Conservation (phyloP, 495 filamentous ascomycete species). For the Immersiella caudata region DNA sequence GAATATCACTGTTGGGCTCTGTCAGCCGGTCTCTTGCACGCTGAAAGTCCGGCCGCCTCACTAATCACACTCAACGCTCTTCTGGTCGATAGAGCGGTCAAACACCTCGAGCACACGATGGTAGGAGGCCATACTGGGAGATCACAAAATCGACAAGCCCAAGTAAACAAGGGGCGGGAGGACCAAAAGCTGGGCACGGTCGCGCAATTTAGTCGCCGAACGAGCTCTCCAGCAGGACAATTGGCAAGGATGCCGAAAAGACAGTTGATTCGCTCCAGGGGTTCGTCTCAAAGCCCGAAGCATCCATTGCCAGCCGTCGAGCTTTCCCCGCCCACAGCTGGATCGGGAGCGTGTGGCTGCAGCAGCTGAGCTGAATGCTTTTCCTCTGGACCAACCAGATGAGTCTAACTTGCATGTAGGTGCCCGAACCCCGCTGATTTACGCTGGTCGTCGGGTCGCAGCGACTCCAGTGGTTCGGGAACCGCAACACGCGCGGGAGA, state of each 20-base stretch:
- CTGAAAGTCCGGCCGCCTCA: conserved; percentile 21
- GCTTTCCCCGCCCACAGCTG: not conserved
- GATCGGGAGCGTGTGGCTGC: not conserved
- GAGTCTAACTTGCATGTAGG: not conserved
- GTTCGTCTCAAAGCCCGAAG: not conserved
- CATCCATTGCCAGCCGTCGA: conserved; percentile 1
- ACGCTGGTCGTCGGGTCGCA: not conserved
- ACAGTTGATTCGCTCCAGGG: not conserved
- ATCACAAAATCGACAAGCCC: not conserved
- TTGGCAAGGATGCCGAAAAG: not conserved
- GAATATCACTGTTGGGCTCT: conserved; percentile 37
- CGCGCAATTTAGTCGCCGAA: too few relatives aligned
- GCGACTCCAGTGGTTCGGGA: not conserved
- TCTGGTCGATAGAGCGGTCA: conserved; percentile 41
- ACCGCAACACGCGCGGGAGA: not conserved
- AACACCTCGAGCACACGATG: conserved; percentile 46
- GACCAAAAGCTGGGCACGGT: not conserved
- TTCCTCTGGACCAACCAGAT: conserved; percentile 2
- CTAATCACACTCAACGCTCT: conserved; percentile 45
- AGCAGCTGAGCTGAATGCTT: not conserved
- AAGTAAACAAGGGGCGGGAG: not conserved
- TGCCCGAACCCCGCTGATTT: conserved; percentile 8
- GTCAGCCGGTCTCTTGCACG: not conserved
- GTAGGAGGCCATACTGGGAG: conserved; percentile 42
- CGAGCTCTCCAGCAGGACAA: too few relatives aligned